Percentiles rank a stretch among this genome's conserved stretches.
These are phyloP conservation scores for Aphanomyces euteiches DNA, from an alignment of 352 stramenopile species.

Conservation along the genomic window DNA sequence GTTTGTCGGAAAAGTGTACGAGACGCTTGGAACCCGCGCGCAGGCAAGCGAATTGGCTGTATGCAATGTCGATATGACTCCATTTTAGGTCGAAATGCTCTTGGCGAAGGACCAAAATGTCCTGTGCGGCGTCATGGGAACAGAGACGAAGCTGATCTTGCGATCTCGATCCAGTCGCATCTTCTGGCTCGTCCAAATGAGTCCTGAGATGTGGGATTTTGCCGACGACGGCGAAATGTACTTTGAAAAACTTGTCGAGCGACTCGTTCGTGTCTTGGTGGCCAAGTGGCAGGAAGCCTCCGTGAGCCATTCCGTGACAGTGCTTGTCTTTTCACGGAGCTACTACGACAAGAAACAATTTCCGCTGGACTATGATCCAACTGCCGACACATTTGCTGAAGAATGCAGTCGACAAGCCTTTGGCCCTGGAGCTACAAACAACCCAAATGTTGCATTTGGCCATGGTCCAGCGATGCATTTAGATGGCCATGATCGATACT, in stretches of 20 bases:
- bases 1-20: conserved; percentile 70
- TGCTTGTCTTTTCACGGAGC: conserved; percentile 89
- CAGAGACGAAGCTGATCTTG: conserved; percentile 96
- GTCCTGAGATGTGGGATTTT: conserved; percentile 92
- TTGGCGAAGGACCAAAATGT: conserved; percentile 63
- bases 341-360: conserved; percentile 81
- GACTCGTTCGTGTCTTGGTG: conserved; percentile 69
- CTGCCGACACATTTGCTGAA: conserved; percentile 37
- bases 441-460: conserved; percentile 28
- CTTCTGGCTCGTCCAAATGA: conserved; percentile 98
- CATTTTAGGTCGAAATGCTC: conserved; percentile 65
- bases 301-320: conserved; percentile 88
- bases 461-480: conserved; percentile 64
- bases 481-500: conserved; percentile 51
- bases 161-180: conserved; percentile 92
- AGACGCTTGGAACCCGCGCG: conserved; percentile 72
- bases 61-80: neutral
- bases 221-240: conserved; percentile 84
- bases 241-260: conserved; percentile 87
- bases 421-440: conserved; percentile 35
- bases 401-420: conserved; percentile 54
- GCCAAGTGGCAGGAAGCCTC: conserved; percentile 79
- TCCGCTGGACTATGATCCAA: conserved; percentile 51
- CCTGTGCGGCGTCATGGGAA: conserved; percentile 90
- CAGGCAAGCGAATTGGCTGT: conserved; percentile 49